A percentile compares a stretch with the other conserved stretches of the same genome.
Evolutionary conservation across 345 rosid genomes (phyloP).

Genomic region (Ceriops zippeliana): DNA sequence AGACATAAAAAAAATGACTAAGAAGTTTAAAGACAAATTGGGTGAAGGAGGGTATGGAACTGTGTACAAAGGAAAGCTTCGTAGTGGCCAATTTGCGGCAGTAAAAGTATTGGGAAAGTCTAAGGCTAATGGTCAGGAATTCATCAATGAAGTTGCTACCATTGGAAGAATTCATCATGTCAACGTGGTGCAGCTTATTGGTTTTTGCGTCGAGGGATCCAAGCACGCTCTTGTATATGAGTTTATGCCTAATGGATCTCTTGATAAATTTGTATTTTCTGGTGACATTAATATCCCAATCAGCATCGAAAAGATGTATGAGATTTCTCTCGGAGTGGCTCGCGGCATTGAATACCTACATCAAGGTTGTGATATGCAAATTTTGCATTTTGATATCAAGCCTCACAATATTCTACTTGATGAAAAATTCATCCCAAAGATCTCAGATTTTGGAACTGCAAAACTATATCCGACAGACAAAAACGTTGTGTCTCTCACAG

Average conservation of each 20-base stretch:
- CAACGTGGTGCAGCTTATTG: not conserved
- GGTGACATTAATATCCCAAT: not conserved
- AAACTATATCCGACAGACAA: not conserved
- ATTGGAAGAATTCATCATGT: not conserved
- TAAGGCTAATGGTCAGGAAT: not conserved
- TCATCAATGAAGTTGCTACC: not conserved
- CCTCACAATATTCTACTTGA: not conserved
- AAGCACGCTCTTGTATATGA: not conserved
- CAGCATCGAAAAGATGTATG: not conserved
- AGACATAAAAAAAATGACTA: not conserved
- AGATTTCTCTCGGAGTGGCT: conserved; percentile 5
- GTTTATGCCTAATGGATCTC: conserved; percentile 1
- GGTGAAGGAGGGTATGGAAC: not conserved
- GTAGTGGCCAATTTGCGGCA: not conserved
- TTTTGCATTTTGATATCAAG: conserved; percentile 8
- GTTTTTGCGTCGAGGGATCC: not conserved
- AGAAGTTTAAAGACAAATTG: not conserved
- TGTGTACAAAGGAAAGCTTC: not conserved
- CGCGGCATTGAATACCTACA: not conserved
- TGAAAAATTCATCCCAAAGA: not conserved
- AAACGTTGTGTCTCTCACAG: not conserved
- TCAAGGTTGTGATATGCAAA: not conserved
- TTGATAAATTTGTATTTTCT: not conserved
- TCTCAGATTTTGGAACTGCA: conserved; percentile 4
- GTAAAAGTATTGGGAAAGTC: not conserved